These are phyloP conservation scores for Thinopyrum elongatum DNA, from an alignment of 176 grass and related monocot species.

Conservation along the genomic window DNA sequence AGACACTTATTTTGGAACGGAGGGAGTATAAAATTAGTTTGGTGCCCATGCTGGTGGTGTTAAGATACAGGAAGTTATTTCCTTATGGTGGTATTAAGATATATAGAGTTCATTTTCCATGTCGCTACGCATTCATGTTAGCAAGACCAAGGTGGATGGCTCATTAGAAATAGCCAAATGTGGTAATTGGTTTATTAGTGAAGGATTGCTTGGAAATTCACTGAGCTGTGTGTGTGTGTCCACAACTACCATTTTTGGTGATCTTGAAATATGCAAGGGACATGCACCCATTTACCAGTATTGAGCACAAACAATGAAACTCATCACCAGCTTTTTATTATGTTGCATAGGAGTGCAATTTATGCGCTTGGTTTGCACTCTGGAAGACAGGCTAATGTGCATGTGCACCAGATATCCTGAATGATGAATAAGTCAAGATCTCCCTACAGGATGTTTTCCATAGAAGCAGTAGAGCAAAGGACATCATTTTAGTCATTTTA, in stretches of 20 bases:
- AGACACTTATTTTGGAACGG: too few relatives aligned
- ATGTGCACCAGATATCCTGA: conserved; percentile 6
- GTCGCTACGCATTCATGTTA: background rate
- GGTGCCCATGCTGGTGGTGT: background rate
- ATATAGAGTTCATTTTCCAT: background rate
- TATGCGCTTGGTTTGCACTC: background rate
- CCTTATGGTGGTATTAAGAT: conserved; percentile 6
- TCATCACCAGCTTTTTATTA: conserved; percentile 1
- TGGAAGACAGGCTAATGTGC: background rate
- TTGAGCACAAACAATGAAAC: background rate
- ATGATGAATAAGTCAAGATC: background rate
- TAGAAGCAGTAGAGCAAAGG: background rate
- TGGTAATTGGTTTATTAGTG: background rate
- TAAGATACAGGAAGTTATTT: conserved; percentile 7
- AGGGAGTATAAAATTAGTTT: background rate
- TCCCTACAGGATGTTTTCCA: background rate
- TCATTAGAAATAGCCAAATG: conserved; percentile 7
- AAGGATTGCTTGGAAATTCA: conserved; percentile 22
- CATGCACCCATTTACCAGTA: background rate
- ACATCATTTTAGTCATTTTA: background rate
- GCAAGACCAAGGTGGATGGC: background rate
- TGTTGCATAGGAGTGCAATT: background rate
- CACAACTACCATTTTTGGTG: background rate
- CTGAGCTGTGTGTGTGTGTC: background rate
- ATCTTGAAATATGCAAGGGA: background rate